Percentiles rank a stretch among this genome's conserved stretches.
Conservation (phyloP, 495 filamentous ascomycete genomes). For the Ramalina intermedia region DNA sequence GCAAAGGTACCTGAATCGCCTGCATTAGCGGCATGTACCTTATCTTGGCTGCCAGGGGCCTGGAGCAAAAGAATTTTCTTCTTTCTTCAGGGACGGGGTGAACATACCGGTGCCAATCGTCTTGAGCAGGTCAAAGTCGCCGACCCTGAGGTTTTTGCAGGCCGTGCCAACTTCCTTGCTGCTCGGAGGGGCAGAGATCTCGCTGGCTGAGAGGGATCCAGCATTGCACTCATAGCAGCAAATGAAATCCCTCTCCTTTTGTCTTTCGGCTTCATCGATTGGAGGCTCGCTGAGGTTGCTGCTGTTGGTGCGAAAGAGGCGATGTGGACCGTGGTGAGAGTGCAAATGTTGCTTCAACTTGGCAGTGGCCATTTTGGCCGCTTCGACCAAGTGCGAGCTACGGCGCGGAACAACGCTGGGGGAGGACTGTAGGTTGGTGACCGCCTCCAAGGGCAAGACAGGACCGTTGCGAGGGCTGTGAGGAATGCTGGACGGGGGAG, state of each 20-base stretch:
- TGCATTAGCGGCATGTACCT: slow-evolving; percentile 6
- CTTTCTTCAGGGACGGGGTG: background rate
- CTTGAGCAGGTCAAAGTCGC: slow-evolving; percentile 74
- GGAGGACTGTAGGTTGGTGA: slow-evolving; percentile 11
- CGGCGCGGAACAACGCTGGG: slow-evolving; percentile 11
- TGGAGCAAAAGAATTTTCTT: background rate
- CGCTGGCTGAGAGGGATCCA: slow-evolving; percentile 33
- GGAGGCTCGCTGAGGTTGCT: slow-evolving; percentile 18
- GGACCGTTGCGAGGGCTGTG: slow-evolving; percentile 5
- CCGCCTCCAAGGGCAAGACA: slow-evolving; percentile 8
- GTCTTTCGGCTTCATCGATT: slow-evolving; percentile 24
- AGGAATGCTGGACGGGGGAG: background rate
- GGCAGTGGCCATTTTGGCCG: slow-evolving; percentile 15
- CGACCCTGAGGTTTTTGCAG: slow-evolving; percentile 39
- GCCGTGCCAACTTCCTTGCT: slow-evolving; percentile 44
- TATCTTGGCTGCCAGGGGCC: background rate
- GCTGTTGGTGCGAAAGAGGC: slow-evolving; percentile 12
- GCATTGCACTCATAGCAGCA: slow-evolving; percentile 36
- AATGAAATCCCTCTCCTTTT: slow-evolving; percentile 26
- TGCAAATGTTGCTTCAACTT: slow-evolving; percentile 14
- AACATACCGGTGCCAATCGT: slow-evolving; percentile 74
- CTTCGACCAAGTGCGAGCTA: slow-evolving; percentile 10
- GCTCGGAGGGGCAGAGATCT: slow-evolving; percentile 38
- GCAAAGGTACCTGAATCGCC: slow-evolving; percentile 71
- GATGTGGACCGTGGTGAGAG: slow-evolving; percentile 13